A percentile compares a stretch with the other conserved stretches of the same genome.
Evolutionary conservation across 352 stramenopile species (phyloP).

Genomic region (Phytophthora cajani): DNA sequence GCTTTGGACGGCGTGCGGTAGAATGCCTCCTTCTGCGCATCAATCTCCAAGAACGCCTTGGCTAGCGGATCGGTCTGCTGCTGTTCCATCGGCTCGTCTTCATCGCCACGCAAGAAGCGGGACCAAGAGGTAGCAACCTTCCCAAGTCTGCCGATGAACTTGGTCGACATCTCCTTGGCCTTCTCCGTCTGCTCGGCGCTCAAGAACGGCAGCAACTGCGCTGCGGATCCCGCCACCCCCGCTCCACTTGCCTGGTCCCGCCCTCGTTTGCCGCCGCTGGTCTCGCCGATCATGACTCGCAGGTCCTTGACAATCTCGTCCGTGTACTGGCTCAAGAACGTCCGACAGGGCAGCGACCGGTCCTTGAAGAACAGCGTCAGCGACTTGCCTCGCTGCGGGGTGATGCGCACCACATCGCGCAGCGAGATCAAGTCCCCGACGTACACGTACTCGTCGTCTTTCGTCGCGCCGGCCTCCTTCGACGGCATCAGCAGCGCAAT

Average conservation of each 20-base stretch:
- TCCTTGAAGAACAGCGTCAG: constrained; percentile 86
- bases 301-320: constrained; percentile 74
- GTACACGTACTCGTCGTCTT: constrained; percentile 59
- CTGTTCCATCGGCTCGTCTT: constrained; percentile 49
- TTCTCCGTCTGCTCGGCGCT: constrained; percentile 76
- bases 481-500: constrained; percentile 61
- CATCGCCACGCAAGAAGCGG: constrained; percentile 70
- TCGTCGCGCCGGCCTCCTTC: constrained; percentile 11
- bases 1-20: constrained; percentile 75
- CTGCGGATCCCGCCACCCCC: constrained; percentile 24
- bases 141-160: constrained; percentile 77
- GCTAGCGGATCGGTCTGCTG: constrained; percentile 45
- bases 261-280: constrained; percentile 40
- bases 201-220: constrained; percentile 72
- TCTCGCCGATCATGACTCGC: constrained; percentile 63
- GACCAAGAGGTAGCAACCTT: constrained; percentile 71
- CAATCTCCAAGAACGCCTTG: constrained; percentile 56
- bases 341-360: constrained; percentile 62
- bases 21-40: constrained; percentile 66
- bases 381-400: constrained; percentile 75
- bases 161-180: constrained; percentile 83
- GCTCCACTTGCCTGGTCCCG: constrained; percentile 36
- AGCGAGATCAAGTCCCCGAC: constrained; percentile 72
- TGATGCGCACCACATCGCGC: constrained; percentile 76
- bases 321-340: constrained; percentile 74